Evolutionary conservation across 2,329 filamentous ascomycete genomes (phyloP).

Genomic region (Parastagonospora nodorum): DNA sequence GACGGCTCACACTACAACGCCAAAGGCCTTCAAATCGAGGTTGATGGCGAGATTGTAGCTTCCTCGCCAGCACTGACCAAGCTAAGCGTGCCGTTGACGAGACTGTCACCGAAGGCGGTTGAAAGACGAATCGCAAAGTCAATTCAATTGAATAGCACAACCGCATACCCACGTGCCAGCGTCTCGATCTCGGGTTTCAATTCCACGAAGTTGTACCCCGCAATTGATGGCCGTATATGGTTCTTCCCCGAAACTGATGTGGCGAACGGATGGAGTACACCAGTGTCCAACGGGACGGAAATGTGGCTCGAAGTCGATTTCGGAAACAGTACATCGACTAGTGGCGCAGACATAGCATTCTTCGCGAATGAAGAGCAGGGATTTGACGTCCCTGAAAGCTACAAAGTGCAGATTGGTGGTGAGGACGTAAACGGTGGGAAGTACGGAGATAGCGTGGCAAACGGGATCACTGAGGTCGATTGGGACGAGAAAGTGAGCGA

Average conservation of each 20-base stretch:
- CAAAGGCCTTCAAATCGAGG: conserved; percentile 41
- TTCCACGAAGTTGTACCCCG: conserved; percentile 36
- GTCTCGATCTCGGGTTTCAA: conserved; percentile 33
- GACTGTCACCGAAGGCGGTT: conserved; percentile 29
- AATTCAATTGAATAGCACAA: conserved; percentile 39
- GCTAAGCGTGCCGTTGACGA: conserved; percentile 28
- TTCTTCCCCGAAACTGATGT: conserved; percentile 46
- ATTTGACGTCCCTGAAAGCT: conserved; percentile 36
- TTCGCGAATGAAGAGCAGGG: conserved; percentile 36
- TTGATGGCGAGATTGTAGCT: conserved; percentile 42
- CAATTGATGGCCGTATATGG: conserved; percentile 49
- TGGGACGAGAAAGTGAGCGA: conserved; percentile 34
- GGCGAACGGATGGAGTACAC: conserved; percentile 47
- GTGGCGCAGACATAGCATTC: conserved; percentile 46
- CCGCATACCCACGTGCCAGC: conserved; percentile 37
- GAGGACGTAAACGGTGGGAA: conserved; percentile 28
- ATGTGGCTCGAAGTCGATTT: conserved; percentile 49
- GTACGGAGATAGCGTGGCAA: conserved; percentile 35
- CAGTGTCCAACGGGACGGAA: conserved; percentile 31
- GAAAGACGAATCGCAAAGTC: conserved; percentile 43
- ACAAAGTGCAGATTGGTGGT: conserved; percentile 37
- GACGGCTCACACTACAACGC: conserved; percentile 40
- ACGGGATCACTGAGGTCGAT: conserved; percentile 44
- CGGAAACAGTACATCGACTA: conserved; percentile 29
- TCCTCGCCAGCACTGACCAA: conserved; percentile 32